These are phyloP conservation scores for Galerina sulciceps DNA, from an alignment of 768 basidiomycete species.

Conservation along the genomic window DNA sequence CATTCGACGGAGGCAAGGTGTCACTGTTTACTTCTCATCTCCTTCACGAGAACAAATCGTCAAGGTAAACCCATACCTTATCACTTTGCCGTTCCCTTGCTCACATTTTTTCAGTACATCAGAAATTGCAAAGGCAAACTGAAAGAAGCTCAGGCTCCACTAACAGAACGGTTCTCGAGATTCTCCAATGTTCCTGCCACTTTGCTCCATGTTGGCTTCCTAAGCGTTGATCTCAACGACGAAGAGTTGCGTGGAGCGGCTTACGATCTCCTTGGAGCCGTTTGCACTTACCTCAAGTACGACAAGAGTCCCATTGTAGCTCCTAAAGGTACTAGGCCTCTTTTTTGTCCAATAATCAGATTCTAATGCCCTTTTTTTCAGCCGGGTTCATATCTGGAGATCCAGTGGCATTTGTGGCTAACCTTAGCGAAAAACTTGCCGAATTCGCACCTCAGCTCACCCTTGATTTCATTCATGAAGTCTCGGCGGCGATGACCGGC, in stretches of 20 bases:
- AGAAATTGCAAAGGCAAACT: slow-evolving; percentile 76
- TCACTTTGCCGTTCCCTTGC: not conserved
- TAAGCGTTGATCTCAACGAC: slow-evolving; percentile 75
- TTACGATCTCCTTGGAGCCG: slow-evolving; percentile 77
- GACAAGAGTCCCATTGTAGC: slow-evolving; percentile 75
- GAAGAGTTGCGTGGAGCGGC: slow-evolving; percentile 80
- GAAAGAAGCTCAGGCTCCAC: slow-evolving; percentile 54
- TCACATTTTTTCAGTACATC: slow-evolving; percentile 53
- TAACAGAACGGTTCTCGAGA: slow-evolving; percentile 70
- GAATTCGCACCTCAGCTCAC: slow-evolving; percentile 81
- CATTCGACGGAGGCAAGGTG: slow-evolving; percentile 73
- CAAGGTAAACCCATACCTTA: slow-evolving; percentile 49
- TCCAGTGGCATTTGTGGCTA: slow-evolving; percentile 60
- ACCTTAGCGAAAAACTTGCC: slow-evolving; percentile 74
- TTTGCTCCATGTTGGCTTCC: slow-evolving; percentile 83
- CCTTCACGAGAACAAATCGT: slow-evolving; percentile 70
- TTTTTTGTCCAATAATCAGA: not conserved
- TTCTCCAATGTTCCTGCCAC: slow-evolving; percentile 87
- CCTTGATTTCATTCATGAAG: slow-evolving; percentile 88
- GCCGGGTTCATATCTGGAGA: slow-evolving; percentile 76
- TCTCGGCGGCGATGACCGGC: slow-evolving; percentile 66
- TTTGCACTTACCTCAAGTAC: slow-evolving; percentile 78
- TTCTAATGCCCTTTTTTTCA: slow-evolving; percentile 30
- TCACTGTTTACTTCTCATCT: slow-evolving; percentile 79
- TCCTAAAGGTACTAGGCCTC: slow-evolving; percentile 56